Percentiles rank a stretch among this genome's conserved stretches.
Evolutionary conservation across 2,329 filamentous ascomycete genomes (phyloP).

Genomic region (Claviceps capensis): DNA sequence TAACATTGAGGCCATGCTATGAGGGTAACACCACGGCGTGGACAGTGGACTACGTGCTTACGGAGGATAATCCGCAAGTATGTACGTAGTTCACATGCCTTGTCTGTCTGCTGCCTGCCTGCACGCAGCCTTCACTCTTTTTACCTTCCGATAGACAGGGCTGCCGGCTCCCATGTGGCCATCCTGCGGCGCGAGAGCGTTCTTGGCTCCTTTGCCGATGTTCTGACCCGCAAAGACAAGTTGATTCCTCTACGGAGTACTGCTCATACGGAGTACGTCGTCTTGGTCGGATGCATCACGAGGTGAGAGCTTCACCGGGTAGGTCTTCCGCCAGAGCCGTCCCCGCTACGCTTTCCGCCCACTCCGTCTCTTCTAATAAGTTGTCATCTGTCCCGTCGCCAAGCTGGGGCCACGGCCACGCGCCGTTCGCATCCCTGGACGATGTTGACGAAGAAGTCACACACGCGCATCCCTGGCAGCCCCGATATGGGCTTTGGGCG

Average conservation of each 20-base stretch:
- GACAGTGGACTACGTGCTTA: background rate
- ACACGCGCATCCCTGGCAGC: background rate
- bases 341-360: background rate
- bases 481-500: background rate
- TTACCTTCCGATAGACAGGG: slow-evolving; percentile 1
- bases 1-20: background rate
- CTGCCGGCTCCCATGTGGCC: slow-evolving; percentile 2
- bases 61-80: no score
- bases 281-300: background rate
- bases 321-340: background rate
- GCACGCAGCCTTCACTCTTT: background rate
- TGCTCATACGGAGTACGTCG: background rate
- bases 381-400: background rate
- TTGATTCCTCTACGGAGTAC: background rate
- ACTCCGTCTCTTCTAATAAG: background rate
- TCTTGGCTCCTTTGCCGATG: background rate
- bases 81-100: background rate
- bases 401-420: background rate
- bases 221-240: background rate
- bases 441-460: background rate
- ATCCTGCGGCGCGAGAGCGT: background rate
- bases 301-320: background rate
- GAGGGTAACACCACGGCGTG: background rate
- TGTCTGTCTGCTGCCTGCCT: background rate
- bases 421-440: background rate